A percentile compares a stretch with the other conserved stretches of the same genome.
Conservation (phyloP, 257 asterid species). For the Ocimum tenuiflorum region DNA sequence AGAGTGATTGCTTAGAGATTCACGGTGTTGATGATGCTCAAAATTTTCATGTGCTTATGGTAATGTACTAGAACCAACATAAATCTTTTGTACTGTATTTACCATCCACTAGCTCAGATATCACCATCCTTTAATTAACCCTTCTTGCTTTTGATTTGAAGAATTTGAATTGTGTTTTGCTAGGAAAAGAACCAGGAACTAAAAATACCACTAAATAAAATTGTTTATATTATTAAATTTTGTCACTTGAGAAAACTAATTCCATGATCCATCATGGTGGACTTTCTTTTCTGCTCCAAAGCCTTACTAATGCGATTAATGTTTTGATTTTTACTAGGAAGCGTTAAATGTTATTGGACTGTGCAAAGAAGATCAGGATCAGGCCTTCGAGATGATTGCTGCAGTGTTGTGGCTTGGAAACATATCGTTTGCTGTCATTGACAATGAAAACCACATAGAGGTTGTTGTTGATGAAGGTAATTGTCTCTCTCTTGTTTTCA, state of each 20-base stretch:
- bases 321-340: conserved; percentile 43
- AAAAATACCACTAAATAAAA: not conserved
- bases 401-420: conserved; percentile 96
- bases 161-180: not conserved
- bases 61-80: conserved; percentile 22
- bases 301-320: conserved; percentile 11
- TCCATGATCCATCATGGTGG: conserved; percentile 5
- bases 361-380: conserved; percentile 69
- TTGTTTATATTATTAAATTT: not conserved
- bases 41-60: conserved; percentile 56
- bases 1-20: conserved; percentile 60
- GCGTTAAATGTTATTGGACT: conserved; percentile 57
- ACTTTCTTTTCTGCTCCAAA: conserved; percentile 15
- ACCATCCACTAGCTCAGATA: not conserved
- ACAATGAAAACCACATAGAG: conserved; percentile 61
- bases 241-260: not conserved
- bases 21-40: conserved; percentile 58
- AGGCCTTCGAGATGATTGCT: conserved; percentile 72
- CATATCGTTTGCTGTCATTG: conserved; percentile 63
- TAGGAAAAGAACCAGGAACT: not conserved
- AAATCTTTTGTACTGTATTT: not conserved
- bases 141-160: conserved; percentile 3
- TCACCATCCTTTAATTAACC: not conserved
- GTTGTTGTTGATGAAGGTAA: conserved; percentile 80
- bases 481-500: conserved; percentile 9